Percentiles rank a stretch among this genome's conserved stretches.
These are phyloP conservation scores for Crithidia thermophila DNA, from an alignment of 208 protist genomes.

Conservation along the genomic window DNA sequence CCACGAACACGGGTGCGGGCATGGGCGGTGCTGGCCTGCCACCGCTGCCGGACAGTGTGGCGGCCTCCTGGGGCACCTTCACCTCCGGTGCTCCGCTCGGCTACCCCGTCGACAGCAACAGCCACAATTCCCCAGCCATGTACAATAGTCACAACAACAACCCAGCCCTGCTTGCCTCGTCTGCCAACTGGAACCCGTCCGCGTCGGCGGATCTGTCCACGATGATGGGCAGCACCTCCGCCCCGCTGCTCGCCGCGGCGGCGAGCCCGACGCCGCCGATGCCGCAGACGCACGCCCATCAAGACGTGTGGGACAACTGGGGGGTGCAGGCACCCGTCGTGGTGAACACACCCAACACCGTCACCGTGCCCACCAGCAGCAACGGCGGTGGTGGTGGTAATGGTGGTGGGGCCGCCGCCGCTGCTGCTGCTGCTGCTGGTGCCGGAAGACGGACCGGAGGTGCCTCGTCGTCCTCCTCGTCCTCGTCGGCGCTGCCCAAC, in stretches of 20 bases:
- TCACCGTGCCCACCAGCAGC: neutral
- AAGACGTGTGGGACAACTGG: conserved; percentile 26
- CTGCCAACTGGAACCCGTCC: neutral
- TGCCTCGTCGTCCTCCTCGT: too few relatives aligned
- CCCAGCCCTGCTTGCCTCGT: neutral
- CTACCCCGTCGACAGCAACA: conserved; percentile 20
- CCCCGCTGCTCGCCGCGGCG: neutral
- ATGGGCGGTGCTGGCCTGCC: too few relatives aligned
- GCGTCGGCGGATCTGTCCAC: neutral
- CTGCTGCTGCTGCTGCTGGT: neutral
- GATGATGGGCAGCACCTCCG: neutral
- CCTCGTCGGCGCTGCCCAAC: too few relatives aligned
- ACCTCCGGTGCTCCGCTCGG: conserved; percentile 43
- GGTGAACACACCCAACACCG: conserved; percentile 6
- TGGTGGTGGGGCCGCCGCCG: neutral
- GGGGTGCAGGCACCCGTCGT: conserved; percentile 18
- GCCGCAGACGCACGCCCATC: neutral
- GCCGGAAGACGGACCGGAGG: too few relatives aligned
- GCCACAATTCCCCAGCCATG: neutral
- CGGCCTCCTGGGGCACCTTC: conserved; percentile 26
- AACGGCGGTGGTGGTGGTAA: neutral
- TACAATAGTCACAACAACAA: neutral
- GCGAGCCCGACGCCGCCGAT: conserved; percentile 5
- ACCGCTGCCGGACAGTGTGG: too few relatives aligned
- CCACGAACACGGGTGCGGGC: too few relatives aligned